Percentiles rank a stretch among this genome's conserved stretches.
Evolutionary conservation across 1,139 yeast genomes (phyloP).

Genomic region (Nadsonia commutata): DNA sequence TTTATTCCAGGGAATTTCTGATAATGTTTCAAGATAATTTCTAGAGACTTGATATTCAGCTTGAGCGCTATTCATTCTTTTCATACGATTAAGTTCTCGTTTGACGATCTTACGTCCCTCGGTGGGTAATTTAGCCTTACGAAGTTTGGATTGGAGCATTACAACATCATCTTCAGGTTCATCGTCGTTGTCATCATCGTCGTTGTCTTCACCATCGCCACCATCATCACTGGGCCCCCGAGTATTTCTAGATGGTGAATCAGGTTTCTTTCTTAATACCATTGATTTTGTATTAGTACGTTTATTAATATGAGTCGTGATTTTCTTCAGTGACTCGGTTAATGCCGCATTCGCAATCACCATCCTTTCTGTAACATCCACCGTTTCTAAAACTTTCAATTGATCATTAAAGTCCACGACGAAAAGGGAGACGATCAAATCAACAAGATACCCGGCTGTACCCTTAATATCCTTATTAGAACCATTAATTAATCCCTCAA

Average conservation of each 20-base stretch:
- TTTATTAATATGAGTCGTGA: too few species aligned
- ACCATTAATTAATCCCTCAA: constrained; percentile 1
- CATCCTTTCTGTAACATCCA: constrained; percentile 4
- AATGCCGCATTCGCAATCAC: constrained; percentile 4
- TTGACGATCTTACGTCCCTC: constrained; percentile 33
- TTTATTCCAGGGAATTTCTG: constrained; percentile 40
- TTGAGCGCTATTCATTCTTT: constrained; percentile 48
- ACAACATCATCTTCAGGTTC: constrained; percentile 22
- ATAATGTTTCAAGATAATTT: constrained; percentile 54
- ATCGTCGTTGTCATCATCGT: constrained; percentile 17
- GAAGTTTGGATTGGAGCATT: constrained; percentile 18
- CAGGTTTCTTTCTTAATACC: constrained; percentile 5
- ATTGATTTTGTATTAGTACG: constrained; percentile 5
- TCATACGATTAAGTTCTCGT: constrained; percentile 52
- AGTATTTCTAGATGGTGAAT: too few species aligned
- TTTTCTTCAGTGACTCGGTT: constrained; percentile 4
- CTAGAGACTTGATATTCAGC: constrained; percentile 65
- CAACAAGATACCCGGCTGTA: constrained; percentile 6
- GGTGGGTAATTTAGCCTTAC: constrained; percentile 16
- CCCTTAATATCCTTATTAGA: constrained; percentile 3
- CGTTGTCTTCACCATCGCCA: constrained; percentile 9
- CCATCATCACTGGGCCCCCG: too few species aligned
- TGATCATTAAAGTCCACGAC: constrained; percentile 5
- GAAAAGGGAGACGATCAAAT: constrained; percentile 4
- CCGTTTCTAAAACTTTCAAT: constrained; percentile 2